phyloP scores from a whole-genome alignment of 768 basidiomycete species.

The Tylopilus sp. region DNA sequence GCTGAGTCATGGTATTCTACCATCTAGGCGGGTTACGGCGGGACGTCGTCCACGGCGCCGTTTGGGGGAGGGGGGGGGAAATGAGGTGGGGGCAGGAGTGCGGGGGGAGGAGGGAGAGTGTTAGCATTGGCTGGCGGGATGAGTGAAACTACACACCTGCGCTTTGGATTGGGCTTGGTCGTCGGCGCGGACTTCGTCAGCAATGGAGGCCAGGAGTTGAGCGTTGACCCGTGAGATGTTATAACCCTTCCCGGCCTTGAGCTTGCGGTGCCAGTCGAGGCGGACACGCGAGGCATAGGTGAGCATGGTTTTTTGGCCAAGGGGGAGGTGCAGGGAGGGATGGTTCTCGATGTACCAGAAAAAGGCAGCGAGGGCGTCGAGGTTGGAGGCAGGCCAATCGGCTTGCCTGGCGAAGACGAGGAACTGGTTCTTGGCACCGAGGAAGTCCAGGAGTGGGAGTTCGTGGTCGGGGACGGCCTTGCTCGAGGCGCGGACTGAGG shows the following conservation, averaged over 20 bases:
- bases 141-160: no score
- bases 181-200: no score
- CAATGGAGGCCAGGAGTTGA: background rate
- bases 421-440: background rate
- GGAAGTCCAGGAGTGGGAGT: background rate
- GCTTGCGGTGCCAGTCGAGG: background rate
- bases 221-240: background rate
- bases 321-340: background rate
- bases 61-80: no score
- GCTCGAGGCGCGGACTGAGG: background rate
- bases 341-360: background rate
- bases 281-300: background rate
- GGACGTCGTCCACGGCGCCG: no score
- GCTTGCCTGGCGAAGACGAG: background rate
- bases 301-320: background rate
- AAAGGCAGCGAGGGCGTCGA: background rate
- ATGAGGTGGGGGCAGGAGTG: no score
- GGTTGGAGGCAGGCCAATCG: background rate
- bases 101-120: no score
- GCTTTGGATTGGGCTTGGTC: no score
- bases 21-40: no score
- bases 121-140: no score
- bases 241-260: background rate
- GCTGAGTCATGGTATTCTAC: no score
- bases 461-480: background rate